These are phyloP conservation scores for Manihot esculenta DNA, from an alignment of 441 rosid species.

Conservation along the genomic window DNA sequence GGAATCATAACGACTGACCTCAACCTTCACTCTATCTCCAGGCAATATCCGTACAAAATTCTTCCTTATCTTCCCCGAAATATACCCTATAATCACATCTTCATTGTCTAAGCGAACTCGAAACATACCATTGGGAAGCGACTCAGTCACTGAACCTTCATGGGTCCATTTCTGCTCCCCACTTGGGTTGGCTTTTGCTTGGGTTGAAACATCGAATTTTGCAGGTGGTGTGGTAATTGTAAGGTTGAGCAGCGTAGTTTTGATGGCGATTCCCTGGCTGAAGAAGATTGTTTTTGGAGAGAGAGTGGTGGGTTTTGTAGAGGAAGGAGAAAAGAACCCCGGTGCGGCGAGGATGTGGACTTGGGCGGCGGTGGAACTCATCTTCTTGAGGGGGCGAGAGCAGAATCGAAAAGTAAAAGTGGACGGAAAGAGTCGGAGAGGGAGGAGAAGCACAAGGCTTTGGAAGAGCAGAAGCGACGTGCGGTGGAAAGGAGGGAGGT, in stretches of 20 bases:
- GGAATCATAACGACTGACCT: conserved; percentile 80
- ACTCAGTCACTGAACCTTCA: conserved; percentile 77
- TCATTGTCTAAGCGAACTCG: conserved; percentile 69
- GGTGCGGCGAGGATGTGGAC: not conserved
- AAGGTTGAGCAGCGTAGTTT: not conserved
- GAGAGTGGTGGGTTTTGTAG: conserved; percentile 10
- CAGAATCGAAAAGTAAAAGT: not conserved
- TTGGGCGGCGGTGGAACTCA: conserved; percentile 1
- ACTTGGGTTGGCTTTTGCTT: conserved; percentile 21
- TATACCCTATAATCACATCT: conserved; percentile 72
- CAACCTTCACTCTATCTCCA: conserved; percentile 79
- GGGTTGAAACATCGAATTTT: not conserved
- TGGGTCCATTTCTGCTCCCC: conserved; percentile 43
- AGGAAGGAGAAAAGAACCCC: not conserved
- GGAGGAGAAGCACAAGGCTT: not conserved
- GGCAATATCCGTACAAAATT: conserved; percentile 79
- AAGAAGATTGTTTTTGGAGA: conserved; percentile 4
- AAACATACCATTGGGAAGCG: conserved; percentile 90
- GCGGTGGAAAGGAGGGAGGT: not conserved
- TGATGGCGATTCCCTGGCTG: not conserved
- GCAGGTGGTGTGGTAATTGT: not conserved
- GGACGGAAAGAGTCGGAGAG: not conserved
- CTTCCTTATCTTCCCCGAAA: conserved; percentile 83
- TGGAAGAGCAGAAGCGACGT: not conserved
- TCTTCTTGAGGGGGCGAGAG: not conserved